Base-by-base conservation (phyloP, 2,329 filamentous ascomycete genomes). In the Aureobasidium sp. region DNA sequence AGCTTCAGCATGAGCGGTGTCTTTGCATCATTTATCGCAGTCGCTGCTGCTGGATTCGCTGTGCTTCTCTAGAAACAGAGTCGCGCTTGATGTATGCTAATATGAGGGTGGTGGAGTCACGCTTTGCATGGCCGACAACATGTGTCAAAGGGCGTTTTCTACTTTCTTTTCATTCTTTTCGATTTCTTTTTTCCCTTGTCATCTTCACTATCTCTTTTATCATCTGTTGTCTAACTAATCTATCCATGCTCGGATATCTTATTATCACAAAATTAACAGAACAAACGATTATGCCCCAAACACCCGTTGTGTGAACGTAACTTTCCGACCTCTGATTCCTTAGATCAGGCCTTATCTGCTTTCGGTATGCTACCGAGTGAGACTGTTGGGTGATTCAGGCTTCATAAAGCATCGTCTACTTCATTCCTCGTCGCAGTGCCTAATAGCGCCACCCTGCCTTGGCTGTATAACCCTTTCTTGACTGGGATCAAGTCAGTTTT, bases 11-110 rank as follows among this genome's bases (percentile, higher is more conserved):
- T 64, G n/a, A 38, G 63, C 25, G 53, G 58, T 25, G 25, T 59
- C 25, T 53, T 67, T 29, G 50, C 40, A 18, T 40, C 48, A 9
- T 9, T 63, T 25, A 13, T 58, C 15, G 65, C 50, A 23, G 33
- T 63, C 8, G 50, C 42, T 23, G 53, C 53, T 36, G 65, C 56
- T 47, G 58, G 50, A 8, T 43, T 67, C 42, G 65, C 51, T 8
- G 43, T 67, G 18, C 36, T 64, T n/a, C 65, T 67, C 36, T 67
- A 47, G 63, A 27, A 6, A 55, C 16, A 42, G 59, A 43, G 36
- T 40, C 4, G 33, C 27, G 7, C 2, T 45, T 53, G 48, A 18
- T 51, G 27, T 61, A 43, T 45, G 47, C 36, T 53, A 25, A 40
- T 53, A 38, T 6, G 36, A 53, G 33, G 27, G 29, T 20, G 25